A percentile compares a stretch with the other conserved stretches of the same genome.
phyloP scores from a whole-genome alignment of 208 protist genomes.

The Trypanosoma theileri region DNA sequence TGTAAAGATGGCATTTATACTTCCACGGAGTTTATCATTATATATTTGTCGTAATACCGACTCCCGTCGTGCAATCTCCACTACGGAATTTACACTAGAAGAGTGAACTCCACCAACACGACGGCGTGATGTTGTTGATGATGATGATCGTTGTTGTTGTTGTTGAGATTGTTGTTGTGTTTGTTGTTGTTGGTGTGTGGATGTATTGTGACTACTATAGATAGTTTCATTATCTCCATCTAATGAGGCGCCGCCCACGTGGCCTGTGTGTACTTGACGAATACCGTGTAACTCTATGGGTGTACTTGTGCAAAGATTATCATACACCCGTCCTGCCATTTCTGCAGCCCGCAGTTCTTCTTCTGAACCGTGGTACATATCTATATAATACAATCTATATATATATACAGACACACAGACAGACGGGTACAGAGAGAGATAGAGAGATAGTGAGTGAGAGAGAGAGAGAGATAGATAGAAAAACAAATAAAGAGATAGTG shows the following conservation, averaged over 20 bases:
- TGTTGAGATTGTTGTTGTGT: background rate
- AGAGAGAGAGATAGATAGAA: no score
- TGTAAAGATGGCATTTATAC: conserved; percentile 56
- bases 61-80: conserved; percentile 33
- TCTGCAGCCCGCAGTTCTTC: conserved; percentile 30
- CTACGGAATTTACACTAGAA: conserved; percentile 23
- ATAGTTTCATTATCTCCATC: conserved; percentile 24
- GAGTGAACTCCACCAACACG: background rate
- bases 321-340: conserved; percentile 29
- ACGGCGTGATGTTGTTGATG: background rate
- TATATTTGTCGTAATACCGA: conserved; percentile 52
- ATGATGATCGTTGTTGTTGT: conserved; percentile 2
- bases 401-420: background rate
- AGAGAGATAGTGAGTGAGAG: no score
- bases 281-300: conserved; percentile 20
- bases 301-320: conserved; percentile 23
- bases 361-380: conserved; percentile 24
- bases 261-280: conserved; percentile 24
- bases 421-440: no score
- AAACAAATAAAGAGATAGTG: no score
- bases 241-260: conserved; percentile 23
- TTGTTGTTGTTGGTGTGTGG: conserved; percentile 6
- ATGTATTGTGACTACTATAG: conserved; percentile 21
- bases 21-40: conserved; percentile 68
- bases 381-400: background rate